Percentiles rank a stretch among this genome's conserved stretches.
These are phyloP conservation scores for Symbiotaphrina buchneri DNA, from an alignment of 495 filamentous ascomycete genomes.

Conservation along the genomic window DNA sequence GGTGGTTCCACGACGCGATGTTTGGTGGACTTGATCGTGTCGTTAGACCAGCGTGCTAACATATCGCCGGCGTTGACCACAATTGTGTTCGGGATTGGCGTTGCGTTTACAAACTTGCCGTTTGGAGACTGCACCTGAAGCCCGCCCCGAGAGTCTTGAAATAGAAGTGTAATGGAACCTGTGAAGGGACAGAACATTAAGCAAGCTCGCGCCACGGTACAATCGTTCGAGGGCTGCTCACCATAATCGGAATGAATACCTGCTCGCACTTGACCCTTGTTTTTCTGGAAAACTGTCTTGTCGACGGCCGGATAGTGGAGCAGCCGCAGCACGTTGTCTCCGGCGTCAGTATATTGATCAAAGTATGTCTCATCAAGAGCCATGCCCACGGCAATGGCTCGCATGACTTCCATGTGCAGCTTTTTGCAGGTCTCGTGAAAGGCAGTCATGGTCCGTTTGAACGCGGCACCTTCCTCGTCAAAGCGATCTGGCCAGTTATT, in stretches of 20 bases:
- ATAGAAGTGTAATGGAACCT: constrained; percentile 62
- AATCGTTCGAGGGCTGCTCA: not conserved
- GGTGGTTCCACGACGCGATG: constrained; percentile 83
- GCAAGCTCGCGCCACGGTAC: not conserved
- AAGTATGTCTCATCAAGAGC: constrained; percentile 53
- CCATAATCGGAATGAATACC: constrained; percentile 80
- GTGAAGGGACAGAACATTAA: not conserved
- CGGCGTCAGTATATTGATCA: constrained; percentile 44
- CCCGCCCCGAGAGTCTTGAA: constrained; percentile 68
- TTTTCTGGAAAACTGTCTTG: constrained; percentile 42
- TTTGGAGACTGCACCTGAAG: constrained; percentile 63
- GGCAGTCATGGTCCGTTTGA: constrained; percentile 44
- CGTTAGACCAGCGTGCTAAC: constrained; percentile 77
- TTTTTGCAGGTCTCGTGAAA: constrained; percentile 55
- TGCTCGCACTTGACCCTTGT: constrained; percentile 55
- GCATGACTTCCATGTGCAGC: constrained; percentile 64
- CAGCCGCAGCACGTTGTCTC: constrained; percentile 74
- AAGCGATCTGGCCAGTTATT: constrained; percentile 63
- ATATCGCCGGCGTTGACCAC: constrained; percentile 87
- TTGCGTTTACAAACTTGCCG: constrained; percentile 63
- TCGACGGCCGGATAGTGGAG: constrained; percentile 65
- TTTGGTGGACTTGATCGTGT: constrained; percentile 66
- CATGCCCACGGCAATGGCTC: constrained; percentile 70
- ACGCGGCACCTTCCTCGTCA: constrained; percentile 36
- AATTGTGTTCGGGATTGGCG: constrained; percentile 59